Evolutionary conservation across 202 grass and related monocot genomes (phyloP).

Genomic region (Panicum virgatum): DNA sequence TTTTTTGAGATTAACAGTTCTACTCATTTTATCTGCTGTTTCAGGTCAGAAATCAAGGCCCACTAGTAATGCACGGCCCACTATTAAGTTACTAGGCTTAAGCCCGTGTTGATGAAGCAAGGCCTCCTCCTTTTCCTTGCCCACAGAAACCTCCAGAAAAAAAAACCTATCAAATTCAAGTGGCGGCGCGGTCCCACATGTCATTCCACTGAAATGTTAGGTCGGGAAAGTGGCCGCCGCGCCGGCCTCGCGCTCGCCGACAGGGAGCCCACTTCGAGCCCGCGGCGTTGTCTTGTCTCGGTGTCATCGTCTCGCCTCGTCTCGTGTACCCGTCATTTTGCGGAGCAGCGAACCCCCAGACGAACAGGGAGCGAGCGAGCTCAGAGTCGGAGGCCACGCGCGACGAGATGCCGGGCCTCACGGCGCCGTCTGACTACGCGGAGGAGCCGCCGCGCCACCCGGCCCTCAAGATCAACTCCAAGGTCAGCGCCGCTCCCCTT

Average conservation of each 20-base stretch:
- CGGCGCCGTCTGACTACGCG: slow-evolving; percentile 66
- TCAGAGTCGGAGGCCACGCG: not conserved
- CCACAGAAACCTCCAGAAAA: not conserved
- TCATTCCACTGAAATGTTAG: slow-evolving; percentile 6
- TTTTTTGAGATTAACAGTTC: too few relatives aligned
- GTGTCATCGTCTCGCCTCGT: not conserved
- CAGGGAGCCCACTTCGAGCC: not conserved
- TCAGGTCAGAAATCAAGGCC: not conserved
- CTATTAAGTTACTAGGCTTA: not conserved
- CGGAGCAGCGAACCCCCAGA: not conserved
- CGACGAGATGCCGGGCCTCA: slow-evolving; percentile 58
- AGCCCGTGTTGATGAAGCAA: not conserved
- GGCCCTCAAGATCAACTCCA: slow-evolving; percentile 77
- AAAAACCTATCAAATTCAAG: not conserved
- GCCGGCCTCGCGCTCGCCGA: not conserved
- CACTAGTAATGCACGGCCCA: not conserved
- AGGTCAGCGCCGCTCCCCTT: slow-evolving; percentile 44
- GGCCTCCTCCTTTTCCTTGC: not conserved
- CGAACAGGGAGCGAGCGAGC: not conserved
- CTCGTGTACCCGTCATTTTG: not conserved
- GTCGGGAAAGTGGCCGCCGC: not conserved
- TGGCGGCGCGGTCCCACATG: not conserved
- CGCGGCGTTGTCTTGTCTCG: not conserved
- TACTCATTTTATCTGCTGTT: too few relatives aligned
- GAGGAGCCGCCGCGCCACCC: slow-evolving; percentile 84